Base-by-base conservation (phyloP, 2,329 filamentous ascomycete species). In the Capronia epimyces region DNA sequence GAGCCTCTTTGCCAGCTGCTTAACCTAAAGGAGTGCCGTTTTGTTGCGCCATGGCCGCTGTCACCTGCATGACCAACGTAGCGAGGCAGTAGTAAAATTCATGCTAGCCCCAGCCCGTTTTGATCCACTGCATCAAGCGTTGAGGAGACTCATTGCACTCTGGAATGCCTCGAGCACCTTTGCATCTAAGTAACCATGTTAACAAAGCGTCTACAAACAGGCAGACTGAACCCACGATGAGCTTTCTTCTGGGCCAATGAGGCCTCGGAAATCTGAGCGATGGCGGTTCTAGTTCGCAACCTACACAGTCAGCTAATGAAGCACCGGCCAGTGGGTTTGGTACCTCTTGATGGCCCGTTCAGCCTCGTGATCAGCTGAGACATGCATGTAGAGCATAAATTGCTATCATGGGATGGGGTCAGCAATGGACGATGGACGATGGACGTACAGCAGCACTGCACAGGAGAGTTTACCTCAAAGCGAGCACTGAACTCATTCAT, bases 261-360 rank as follows among this genome's bases (percentile, higher is more conserved):
- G 32, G 80, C 73, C 65, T 95, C 90, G 0, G 84, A 81, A 37
- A 88, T 74, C 55, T 84, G 81, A 24, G 95, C 87, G 65, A 84
- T 86, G 54, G 81, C 76, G 65, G 85, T 82, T 55, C 89, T 82
- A 1, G 90, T 96, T 63, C 84, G 86, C 40, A 95, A 75, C 49
- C 86, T 88, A 55, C 8, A 34, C 27, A 24, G 42, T 49, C 49
- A 53, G 51, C 27, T 51, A 18, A 27, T 32, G 44, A 3, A 7
- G 49, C 20, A 46, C 39, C 24, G 36, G 42, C 21, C 6, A 25
- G 37, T 12, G 15, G 16, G 9, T 37, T 20, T 32, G 69, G 49
- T 67, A 85, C 84, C 89, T 82, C 67, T 91, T 91, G 56, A 81
- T 76, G 20, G 87, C 86, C 49, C 90, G 80, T 52, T 84, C 83